Conservation (phyloP, 257 asterid genomes). For the Jacaranda mimosifolia region DNA sequence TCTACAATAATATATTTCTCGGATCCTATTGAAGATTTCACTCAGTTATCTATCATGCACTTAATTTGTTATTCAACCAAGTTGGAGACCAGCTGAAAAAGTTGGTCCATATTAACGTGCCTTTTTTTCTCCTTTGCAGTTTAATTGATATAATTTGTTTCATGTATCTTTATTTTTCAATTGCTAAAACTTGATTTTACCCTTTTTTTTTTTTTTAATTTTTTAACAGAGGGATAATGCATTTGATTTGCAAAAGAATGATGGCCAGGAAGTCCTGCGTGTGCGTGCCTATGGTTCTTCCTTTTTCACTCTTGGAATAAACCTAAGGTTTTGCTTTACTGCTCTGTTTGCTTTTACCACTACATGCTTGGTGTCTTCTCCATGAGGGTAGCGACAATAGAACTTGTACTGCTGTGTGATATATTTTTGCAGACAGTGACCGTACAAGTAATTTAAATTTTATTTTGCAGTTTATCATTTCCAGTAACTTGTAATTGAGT, state of each 20-base stretch:
- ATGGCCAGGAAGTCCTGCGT: conserved; percentile 75
- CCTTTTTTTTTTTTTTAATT: conserved; percentile 7
- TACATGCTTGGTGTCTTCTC: conserved; percentile 26
- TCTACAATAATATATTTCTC: conserved; percentile 4
- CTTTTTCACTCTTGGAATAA: conserved; percentile 95
- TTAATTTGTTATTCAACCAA: conserved; percentile 33
- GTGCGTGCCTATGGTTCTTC: conserved; percentile 97
- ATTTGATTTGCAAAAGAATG: conserved; percentile 60
- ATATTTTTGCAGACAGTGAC: conserved; percentile 19
- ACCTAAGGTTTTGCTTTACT: conserved; percentile 67
- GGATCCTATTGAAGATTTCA: conserved; percentile 5
- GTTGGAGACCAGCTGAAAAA: conserved; percentile 13
- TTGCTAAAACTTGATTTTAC: conserved; percentile 8
- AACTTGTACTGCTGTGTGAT: conserved; percentile 10
- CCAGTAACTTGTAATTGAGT: conserved; percentile 6
- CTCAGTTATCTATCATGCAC: not conserved
- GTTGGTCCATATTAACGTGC: not conserved
- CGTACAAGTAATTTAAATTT: not conserved
- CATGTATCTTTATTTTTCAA: conserved; percentile 14
- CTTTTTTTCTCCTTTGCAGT: conserved; percentile 19
- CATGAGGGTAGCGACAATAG: conserved; percentile 15
- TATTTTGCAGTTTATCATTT: not conserved
- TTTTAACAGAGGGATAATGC: conserved; percentile 54
- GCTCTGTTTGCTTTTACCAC: conserved; percentile 23
- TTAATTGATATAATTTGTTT: conserved; percentile 1